Evolutionary conservation across 148 eudicot genomes (phyloP).

Genomic region (Pouteria glomerata): DNA sequence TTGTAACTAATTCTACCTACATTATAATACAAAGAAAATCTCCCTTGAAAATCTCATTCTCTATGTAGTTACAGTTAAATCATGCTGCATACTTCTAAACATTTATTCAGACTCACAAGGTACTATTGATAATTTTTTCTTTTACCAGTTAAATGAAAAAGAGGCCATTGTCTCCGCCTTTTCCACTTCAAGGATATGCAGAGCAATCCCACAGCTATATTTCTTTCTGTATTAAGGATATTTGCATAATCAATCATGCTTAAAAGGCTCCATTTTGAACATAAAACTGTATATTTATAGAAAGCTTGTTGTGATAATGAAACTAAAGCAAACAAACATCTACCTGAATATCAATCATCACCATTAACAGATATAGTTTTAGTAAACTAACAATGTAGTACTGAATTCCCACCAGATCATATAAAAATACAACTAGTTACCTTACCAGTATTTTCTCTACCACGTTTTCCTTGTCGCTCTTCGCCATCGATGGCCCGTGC

Average conservation of each 20-base stretch:
- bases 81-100: neutral
- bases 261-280: neutral
- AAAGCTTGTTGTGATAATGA: neutral
- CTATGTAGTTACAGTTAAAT: neutral
- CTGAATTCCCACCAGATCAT: neutral
- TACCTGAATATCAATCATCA: neutral
- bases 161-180: neutral
- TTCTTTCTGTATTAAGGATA: neutral
- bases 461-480: constrained; percentile 47
- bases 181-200: neutral
- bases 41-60: neutral
- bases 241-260: neutral
- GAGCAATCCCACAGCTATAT: neutral
- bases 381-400: neutral
- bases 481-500: constrained; percentile 30
- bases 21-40: too few species aligned
- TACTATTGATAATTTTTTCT: neutral
- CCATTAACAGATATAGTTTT: neutral
- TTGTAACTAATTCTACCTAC: too few species aligned
- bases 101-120: neutral
- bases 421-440: constrained; percentile 23
- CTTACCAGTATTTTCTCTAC: constrained; percentile 71
- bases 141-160: neutral
- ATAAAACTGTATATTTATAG: neutral
- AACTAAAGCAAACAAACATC: neutral